Evolutionary conservation across 1,284 basidiomycete genomes (phyloP).

Genomic region (Hortiboletus rubellus): DNA sequence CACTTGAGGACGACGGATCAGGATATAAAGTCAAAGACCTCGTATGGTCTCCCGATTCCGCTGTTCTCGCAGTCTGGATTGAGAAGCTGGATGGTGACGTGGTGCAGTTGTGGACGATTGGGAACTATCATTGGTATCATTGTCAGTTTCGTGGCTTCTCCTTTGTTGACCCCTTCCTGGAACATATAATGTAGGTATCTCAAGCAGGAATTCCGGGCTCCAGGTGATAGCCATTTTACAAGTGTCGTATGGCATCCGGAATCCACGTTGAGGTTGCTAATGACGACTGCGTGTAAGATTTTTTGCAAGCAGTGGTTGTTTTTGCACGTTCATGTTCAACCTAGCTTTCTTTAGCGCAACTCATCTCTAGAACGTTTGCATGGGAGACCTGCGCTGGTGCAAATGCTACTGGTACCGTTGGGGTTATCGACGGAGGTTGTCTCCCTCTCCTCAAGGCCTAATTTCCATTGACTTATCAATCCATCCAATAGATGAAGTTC

Average conservation of each 20-base stretch:
- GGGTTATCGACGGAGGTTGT: constrained; percentile 89
- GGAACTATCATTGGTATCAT: constrained; percentile 93
- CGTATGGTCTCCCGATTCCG: constrained; percentile 89
- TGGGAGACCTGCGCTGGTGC: constrained; percentile 83
- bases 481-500: constrained; percentile 55
- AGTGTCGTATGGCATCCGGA: constrained; percentile 89
- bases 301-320: background rate
- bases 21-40: constrained; percentile 76
- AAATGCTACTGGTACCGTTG: constrained; percentile 81
- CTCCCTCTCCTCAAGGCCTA: constrained; percentile 39
- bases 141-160: background rate
- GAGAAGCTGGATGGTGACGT: constrained; percentile 67
- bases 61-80: constrained; percentile 84
- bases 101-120: constrained; percentile 95
- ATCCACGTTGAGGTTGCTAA: constrained; percentile 62
- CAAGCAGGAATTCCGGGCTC: constrained; percentile 79
- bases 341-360: constrained; percentile 40
- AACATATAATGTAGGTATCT: constrained; percentile 63
- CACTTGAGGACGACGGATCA: constrained; percentile 43
- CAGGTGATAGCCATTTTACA: constrained; percentile 58
- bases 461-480: constrained; percentile 5
- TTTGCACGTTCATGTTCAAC: constrained; percentile 1
- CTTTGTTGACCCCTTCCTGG: constrained; percentile 11
- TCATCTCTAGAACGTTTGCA: constrained; percentile 66
- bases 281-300: constrained; percentile 68